Evolutionary conservation across 306 rosid species (phyloP).

Genomic region (Glycine soja): DNA sequence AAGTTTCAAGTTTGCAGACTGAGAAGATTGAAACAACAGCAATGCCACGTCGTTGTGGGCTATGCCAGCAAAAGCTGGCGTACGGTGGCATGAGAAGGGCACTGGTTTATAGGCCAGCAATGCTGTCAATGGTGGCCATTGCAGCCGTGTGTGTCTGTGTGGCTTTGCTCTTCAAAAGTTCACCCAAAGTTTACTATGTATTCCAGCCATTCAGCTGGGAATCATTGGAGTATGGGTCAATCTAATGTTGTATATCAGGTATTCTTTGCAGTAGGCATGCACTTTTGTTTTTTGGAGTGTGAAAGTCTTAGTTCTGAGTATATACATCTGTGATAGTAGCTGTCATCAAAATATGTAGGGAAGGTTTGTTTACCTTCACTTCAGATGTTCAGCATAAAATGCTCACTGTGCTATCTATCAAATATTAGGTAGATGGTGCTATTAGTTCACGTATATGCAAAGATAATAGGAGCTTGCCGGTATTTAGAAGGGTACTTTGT

Average conservation of each 20-base stretch:
- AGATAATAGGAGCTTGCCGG: conserved; percentile 30
- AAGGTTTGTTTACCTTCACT: conserved; percentile 8
- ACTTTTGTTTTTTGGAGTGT: conserved; percentile 18
- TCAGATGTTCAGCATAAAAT: conserved; percentile 32
- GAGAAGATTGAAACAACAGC: conserved; percentile 49
- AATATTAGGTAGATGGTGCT: conserved; percentile 32
- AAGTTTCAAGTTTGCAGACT: conserved; percentile 62
- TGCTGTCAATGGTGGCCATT: conserved; percentile 92
- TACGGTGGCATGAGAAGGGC: conserved; percentile 59
- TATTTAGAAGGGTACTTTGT: conserved; percentile 40
- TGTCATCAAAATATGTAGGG: conserved; percentile 22
- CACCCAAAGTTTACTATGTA: conserved; percentile 74
- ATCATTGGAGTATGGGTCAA: conserved; percentile 74
- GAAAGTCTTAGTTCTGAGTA: conserved; percentile 38
- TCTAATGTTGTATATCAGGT: conserved; percentile 50
- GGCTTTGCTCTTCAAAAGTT: conserved; percentile 95
- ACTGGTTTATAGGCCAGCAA: conserved; percentile 82
- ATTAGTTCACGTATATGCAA: conserved; percentile 30
- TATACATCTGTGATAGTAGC: conserved; percentile 42
- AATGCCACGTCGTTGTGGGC: conserved; percentile 49
- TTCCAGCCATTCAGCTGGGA: conserved; percentile 97
- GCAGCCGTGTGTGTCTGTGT: conserved; percentile 97
- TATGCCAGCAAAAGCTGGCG: conserved; percentile 60
- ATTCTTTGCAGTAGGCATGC: conserved; percentile 40
- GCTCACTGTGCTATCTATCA: conserved; percentile 34